Base-by-base conservation (phyloP, 306 rosid genomes). In the Rosa multiflora region DNA sequence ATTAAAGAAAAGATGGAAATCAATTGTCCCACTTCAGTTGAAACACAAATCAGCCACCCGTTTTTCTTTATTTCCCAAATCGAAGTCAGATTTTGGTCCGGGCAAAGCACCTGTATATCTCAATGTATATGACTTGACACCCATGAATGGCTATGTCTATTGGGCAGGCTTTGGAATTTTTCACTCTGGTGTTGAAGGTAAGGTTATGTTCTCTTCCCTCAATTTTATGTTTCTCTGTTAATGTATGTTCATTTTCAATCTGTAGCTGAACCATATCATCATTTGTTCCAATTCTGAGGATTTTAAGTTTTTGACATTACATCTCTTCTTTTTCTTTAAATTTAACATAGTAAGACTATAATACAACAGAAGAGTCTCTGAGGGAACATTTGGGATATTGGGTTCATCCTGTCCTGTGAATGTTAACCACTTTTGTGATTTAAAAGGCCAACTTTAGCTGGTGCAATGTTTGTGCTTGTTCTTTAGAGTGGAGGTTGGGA, bases 161-260 rank as follows among this genome's bases (percentile, higher is more conserved):
- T 96, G 99, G 99, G 97, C 94, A 43, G 99, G 99, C 83, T 81
- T 96, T 61, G 99, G 99, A 59, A 91, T 96, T 83, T 96, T 89
- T 82, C 98, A 96, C 86, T 96, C 99, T 73, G 98, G 99, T 74
- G 96, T 96, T 46, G 97, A 96, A 93, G 99, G 99, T 93, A 85
- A 44, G 62, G 13, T 63, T 15, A 23, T 66, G 75, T 71, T 39
- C 21, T 56, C 81, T 69, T 80, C 59, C 43, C 71, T 67, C 82
- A 74, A 56, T 61, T 62, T 52, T 20, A 56, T 72, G 18, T 40
- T 3, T 3, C 26, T 70, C 17, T 76, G 29, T 72, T 12, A 35
- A 43, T 12, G n/a, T 62, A 17, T 51, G 2, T 17, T 53, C 51
- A 26, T 21, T 70, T 53, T 52, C 6, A 11, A 37, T 10, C 48